phyloP scores from a whole-genome alignment of 495 filamentous ascomycete genomes.

The Parathielavia hyrcaniae region DNA sequence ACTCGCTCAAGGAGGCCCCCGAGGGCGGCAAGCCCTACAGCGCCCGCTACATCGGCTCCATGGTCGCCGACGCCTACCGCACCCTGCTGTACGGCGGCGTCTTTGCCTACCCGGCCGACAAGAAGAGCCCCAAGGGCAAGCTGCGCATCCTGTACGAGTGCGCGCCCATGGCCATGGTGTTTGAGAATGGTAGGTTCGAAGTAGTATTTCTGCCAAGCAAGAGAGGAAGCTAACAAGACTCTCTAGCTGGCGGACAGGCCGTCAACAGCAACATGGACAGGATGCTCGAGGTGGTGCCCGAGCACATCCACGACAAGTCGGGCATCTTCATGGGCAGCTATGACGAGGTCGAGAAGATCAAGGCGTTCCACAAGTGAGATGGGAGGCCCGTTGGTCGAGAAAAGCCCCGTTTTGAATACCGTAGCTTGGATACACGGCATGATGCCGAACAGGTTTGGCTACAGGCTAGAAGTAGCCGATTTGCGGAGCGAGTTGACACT shows the following conservation, averaged over 20 bases:
- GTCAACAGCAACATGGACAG: slow-evolving; percentile 82
- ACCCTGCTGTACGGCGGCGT: slow-evolving; percentile 93
- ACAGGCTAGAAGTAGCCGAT: no score
- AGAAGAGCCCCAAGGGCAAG: slow-evolving; percentile 98
- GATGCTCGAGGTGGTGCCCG: slow-evolving; percentile 82
- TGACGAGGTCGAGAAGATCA: slow-evolving; percentile 93
- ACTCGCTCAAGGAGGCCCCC: slow-evolving; percentile 70
- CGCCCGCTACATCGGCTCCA: slow-evolving; percentile 89
- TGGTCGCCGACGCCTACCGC: slow-evolving; percentile 97
- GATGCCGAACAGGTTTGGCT: no score
- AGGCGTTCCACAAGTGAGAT: slow-evolving; percentile 51
- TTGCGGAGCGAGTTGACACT: no score
- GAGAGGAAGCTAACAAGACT: slow-evolving; percentile 18
- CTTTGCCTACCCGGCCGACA: slow-evolving; percentile 95
- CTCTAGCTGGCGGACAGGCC: slow-evolving; percentile 77
- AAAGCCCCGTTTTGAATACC: not conserved
- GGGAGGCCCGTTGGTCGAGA: not conserved
- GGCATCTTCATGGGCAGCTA: slow-evolving; percentile 95
- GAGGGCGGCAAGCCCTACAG: slow-evolving; percentile 82
- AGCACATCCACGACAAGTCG: slow-evolving; percentile 90
- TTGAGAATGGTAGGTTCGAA: slow-evolving; percentile 75
- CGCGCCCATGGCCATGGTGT: slow-evolving; percentile 98
- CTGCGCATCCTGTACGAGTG: slow-evolving; percentile 96
- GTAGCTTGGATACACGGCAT: not conserved
- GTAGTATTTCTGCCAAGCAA: no score